Conservation (phyloP, 2,329 filamentous ascomycete species). For the Calonectria pteridis region DNA sequence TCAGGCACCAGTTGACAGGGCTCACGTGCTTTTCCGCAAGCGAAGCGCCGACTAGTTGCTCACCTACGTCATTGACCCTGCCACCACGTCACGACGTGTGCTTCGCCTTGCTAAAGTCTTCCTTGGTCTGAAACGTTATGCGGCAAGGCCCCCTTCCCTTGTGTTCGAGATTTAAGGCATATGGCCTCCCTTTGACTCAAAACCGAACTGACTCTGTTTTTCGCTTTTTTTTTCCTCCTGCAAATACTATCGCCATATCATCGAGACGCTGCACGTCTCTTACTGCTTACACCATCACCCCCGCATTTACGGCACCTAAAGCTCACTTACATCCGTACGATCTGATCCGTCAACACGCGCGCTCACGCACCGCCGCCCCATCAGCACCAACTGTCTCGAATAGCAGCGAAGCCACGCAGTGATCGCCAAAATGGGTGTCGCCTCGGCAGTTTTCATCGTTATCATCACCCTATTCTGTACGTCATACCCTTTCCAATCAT, state of each 20-base stretch:
- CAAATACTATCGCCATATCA: neutral
- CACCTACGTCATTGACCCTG: conserved; percentile 34
- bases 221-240: neutral
- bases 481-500: conserved; percentile 37
- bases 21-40: conserved; percentile 25
- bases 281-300: conserved; percentile 3
- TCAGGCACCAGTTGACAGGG: neutral
- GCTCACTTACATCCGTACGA: conserved; percentile 20
- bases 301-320: conserved; percentile 12
- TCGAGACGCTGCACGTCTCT: conserved; percentile 14
- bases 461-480: conserved; percentile 67
- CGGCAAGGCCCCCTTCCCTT: conserved; percentile 12
- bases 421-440: conserved; percentile 60
- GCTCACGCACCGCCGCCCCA: conserved; percentile 13
- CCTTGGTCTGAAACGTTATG: conserved; percentile 24
- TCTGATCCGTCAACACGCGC: conserved; percentile 19
- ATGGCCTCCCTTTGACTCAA: neutral
- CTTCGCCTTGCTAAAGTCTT: neutral
- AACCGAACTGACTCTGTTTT: neutral
- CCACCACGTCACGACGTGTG: conserved; percentile 31
- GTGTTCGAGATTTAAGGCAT: conserved; percentile 16
- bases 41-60: neutral
- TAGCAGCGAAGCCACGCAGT: conserved; percentile 8
- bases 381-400: conserved; percentile 1
- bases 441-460: conserved; percentile 62